Conservation (phyloP, 2,329 filamentous ascomycete genomes). For the Botrytis sinoallii region DNA sequence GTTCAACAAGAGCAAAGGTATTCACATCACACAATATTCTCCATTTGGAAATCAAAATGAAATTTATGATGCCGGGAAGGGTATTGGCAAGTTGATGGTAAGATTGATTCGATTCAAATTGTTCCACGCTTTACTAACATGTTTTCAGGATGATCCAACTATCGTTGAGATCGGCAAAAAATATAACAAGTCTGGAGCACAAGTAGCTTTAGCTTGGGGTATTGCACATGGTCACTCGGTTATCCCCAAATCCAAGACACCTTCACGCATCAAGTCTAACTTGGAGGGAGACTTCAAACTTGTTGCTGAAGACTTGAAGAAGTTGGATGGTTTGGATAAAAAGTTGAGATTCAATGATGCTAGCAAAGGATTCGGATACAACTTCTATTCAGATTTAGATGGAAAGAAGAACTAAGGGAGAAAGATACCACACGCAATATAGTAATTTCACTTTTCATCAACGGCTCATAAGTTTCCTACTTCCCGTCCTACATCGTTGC, state of each 20-base stretch:
- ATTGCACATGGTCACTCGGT: conserved; percentile 55
- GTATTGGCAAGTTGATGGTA: conserved; percentile 48
- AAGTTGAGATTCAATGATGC: conserved; percentile 63
- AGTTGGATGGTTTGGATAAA: conserved; percentile 51
- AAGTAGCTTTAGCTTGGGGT: conserved; percentile 59
- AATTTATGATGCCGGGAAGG: conserved; percentile 58
- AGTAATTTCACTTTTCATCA: not conserved
- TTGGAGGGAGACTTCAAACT: conserved; percentile 62
- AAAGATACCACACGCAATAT: not conserved
- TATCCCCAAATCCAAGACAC: conserved; percentile 61
- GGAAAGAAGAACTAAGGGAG: conserved; percentile 44
- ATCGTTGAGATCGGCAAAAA: conserved; percentile 54
- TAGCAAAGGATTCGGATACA: conserved; percentile 52
- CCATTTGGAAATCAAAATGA: conserved; percentile 55
- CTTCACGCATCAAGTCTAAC: conserved; percentile 59
- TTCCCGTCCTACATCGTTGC: not conserved
- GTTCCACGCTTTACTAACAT: not conserved
- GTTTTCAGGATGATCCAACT: conserved; percentile 47
- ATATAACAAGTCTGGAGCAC: conserved; percentile 53
- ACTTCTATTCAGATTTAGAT: conserved; percentile 58
- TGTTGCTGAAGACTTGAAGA: conserved; percentile 53
- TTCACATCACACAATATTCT: conserved; percentile 53
- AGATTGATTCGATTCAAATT: not conserved
- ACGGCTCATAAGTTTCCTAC: not conserved
- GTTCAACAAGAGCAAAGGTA: conserved; percentile 50